Evolutionary conservation across 306 rosid genomes (phyloP).

Genomic region (Cucumis melo): DNA sequence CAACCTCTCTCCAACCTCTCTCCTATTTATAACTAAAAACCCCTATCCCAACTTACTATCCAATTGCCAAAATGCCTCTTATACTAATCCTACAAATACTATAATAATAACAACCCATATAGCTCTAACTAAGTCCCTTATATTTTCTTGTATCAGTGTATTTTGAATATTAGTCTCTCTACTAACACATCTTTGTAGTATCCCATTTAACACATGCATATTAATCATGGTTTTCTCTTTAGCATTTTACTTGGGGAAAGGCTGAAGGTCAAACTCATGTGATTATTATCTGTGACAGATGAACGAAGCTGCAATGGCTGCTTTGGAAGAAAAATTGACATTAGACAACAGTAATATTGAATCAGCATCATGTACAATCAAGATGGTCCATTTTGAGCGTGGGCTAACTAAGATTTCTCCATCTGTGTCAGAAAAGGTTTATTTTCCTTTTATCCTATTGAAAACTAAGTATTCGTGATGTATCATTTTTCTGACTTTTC

Average conservation of each 20-base stretch:
- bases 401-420: not conserved
- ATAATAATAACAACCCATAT: no score
- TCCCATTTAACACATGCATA: no score
- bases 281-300: not conserved
- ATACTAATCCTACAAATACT: no score
- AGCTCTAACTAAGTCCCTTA: no score
- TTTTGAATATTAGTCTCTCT: no score
- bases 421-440: not conserved
- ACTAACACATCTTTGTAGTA: no score
- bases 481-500: not conserved
- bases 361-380: not conserved
- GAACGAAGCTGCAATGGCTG: slow-evolving; percentile 7
- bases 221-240: not conserved
- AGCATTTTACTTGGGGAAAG: not conserved
- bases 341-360: not conserved
- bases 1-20: no score
- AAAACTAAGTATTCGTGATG: not conserved
- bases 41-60: no score
- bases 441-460: not conserved
- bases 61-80: no score
- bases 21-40: no score
- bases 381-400: not conserved
- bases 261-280: not conserved
- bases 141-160: no score
- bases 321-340: not conserved